Evolutionary conservation across 73 alveolate genomes (phyloP).

Genomic region (Tetrahymena elliotti): DNA sequence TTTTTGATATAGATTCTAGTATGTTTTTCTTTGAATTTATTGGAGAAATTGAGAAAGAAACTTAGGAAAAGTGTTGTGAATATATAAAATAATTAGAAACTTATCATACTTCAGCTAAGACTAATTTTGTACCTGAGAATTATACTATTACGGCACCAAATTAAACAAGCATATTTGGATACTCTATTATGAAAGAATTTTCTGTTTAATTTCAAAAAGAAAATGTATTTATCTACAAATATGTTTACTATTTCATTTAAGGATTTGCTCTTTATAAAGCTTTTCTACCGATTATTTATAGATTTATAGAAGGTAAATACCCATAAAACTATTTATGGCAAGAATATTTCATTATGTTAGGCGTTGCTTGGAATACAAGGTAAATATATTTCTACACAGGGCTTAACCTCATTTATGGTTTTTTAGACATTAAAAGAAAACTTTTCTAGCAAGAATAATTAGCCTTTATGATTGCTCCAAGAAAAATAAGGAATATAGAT

Average conservation of each 20-base stretch:
- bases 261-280: background rate
- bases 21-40: background rate
- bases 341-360: background rate
- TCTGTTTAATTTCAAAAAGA: background rate
- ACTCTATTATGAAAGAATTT: background rate
- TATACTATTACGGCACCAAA: background rate
- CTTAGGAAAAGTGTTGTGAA: background rate
- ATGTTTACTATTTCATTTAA: background rate
- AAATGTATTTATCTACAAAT: background rate
- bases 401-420: background rate
- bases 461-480: background rate
- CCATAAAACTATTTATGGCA: background rate
- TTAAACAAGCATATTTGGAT: background rate
- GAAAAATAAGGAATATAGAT: background rate
- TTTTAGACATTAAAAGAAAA: background rate
- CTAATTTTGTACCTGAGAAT: background rate
- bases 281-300: background rate
- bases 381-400: background rate
- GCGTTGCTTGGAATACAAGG: background rate
- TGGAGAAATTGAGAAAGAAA: background rate
- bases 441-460: background rate
- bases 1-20: background rate
- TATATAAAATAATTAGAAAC: background rate
- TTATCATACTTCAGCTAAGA: background rate
- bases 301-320: background rate